Base-by-base conservation (phyloP, 2,329 filamentous ascomycete species). In the Chrysoporthe austroafricana region DNA sequence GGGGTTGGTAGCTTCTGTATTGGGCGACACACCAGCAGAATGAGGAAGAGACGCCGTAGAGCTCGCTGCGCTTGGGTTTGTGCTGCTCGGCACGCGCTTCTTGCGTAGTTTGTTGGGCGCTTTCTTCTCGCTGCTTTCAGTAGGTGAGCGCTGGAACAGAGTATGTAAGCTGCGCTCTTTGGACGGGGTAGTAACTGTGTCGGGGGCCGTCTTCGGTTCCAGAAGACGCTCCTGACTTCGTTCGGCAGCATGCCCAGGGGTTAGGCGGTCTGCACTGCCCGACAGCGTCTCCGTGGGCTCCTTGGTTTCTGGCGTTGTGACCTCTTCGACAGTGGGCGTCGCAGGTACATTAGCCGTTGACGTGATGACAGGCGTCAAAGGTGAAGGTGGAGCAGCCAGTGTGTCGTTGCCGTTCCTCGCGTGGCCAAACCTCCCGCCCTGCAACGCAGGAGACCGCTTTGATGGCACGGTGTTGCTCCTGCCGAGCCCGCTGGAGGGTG, bases 401-500 rank as follows among this genome's bases (percentile, higher is more conserved):
- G 60, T 71, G 69, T 72, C 76, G 34, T 70, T 71, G 62, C 72
- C 76, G 36, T 70, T 71, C 63, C 72, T 74, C 62, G 73, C 79
- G 78, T 69, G 85, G 43, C 87, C 85, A 73, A 94, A 91, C n/a
- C 91, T 86, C 6, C 86, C 86, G 1, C 89, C 85, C 52, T 87
- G 83, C 56, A 94, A 79, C 9, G 88, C 88, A 8, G 93, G 93
- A 0, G 93, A 96, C 76, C 91, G 91, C 76, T 97, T 97, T 0
- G 95, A 96, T 0, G 96, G 96, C 16, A 98, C 85, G 3, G 96
- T 99, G 76, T 98, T 98, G 80, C 95, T 97, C 67, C 87, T 83
- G 52, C 79, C 82, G 21, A 89, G 76, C 18, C 84, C 82, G 58
- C 88, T 83, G 1, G 85, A 85, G 0, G 90, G 85, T 1, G 86